Base-by-base conservation (phyloP, 2,329 filamentous ascomycete species). In the Aspergillus japonicus region DNA sequence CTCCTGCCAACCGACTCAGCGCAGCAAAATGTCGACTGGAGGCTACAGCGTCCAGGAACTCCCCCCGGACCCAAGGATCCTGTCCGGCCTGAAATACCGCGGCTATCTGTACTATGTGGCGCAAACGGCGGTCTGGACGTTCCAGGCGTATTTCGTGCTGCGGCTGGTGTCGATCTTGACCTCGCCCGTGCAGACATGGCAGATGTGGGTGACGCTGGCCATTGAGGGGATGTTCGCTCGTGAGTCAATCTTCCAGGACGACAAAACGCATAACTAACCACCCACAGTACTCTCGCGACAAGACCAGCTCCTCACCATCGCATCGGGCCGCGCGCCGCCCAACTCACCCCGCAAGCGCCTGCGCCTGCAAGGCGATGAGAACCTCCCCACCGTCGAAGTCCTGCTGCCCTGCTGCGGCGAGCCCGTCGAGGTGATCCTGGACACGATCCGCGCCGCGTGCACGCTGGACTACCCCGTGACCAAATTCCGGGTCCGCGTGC, bases 381-480 rank as follows among this genome's bases (percentile, higher is more conserved):
- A 81, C 3, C 82, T 85, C 0, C 82, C 82, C 1, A 60, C 31
- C 11, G 82, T 87, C 3, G 85, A 87, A 63, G 76, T 85, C 2
- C 79, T 87, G 51, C 70, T 87, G 5, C 84, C 84, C 1, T 85
- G 82, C 72, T 87, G 85, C 60, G 81, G 82, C 14, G 85, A 87
- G 66, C 80, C 84, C 1, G 75, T 82, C 42, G 82, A 85, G 14
- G 72, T 87, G 2, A 80, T 87, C 2, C 71, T 86, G 52, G 83
- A 86, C 62, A 87, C 85, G 1, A 77, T 83, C 8, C 78, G 79
- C n/a, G 84, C 80, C 3, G 82, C 84, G 1, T 83, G 81, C 63
- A 77, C 79, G 24, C 64, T 83, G 5, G 83, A 87, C 64, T 87
- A 86, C 62, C 85, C 85, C 0, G 64, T 62, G 1, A 77, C 83